Evolutionary conservation across 441 rosid genomes (phyloP).

Genomic region (Mallotus repandus): DNA sequence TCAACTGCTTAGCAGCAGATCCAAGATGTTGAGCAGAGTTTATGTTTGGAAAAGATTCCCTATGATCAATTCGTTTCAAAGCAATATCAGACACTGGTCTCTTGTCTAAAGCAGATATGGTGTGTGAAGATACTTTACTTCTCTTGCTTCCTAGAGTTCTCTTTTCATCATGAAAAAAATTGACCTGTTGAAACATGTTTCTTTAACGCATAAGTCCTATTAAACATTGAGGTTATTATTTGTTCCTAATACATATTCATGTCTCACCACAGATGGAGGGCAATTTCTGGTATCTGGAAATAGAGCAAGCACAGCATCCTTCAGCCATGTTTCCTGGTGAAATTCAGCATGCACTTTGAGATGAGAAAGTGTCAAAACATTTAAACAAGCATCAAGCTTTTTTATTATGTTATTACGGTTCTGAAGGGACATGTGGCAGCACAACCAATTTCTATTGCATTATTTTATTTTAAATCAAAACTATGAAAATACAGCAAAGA

Average conservation of each 20-base stretch:
- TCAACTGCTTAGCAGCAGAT: conserved; percentile 76
- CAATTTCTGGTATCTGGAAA: conserved; percentile 84
- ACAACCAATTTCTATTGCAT: background rate
- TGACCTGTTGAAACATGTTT: conserved; percentile 46
- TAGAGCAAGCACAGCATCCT: conserved; percentile 66
- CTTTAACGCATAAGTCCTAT: conserved; percentile 19
- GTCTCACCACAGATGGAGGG: conserved; percentile 79
- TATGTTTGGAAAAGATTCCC: conserved; percentile 38
- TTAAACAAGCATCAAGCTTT: conserved; percentile 17
- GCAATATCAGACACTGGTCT: conserved; percentile 55
- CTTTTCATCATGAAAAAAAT: conserved; percentile 61
- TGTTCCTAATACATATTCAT: conserved; percentile 7
- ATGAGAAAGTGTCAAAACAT: conserved; percentile 34
- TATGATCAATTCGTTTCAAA: conserved; percentile 40
- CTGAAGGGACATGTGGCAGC: background rate
- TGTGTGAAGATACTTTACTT: conserved; percentile 38
- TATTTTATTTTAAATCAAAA: background rate
- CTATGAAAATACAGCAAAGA: background rate
- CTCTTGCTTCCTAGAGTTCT: conserved; percentile 47
- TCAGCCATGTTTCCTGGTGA: conserved; percentile 87
- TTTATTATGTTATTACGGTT: conserved; percentile 2
- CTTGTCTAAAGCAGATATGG: conserved; percentile 36
- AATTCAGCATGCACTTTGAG: conserved; percentile 35
- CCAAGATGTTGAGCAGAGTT: conserved; percentile 57
- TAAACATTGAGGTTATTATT: background rate